phyloP scores from a whole-genome alignment of 2,329 filamentous ascomycete genomes.

The Xylaria sp. region DNA sequence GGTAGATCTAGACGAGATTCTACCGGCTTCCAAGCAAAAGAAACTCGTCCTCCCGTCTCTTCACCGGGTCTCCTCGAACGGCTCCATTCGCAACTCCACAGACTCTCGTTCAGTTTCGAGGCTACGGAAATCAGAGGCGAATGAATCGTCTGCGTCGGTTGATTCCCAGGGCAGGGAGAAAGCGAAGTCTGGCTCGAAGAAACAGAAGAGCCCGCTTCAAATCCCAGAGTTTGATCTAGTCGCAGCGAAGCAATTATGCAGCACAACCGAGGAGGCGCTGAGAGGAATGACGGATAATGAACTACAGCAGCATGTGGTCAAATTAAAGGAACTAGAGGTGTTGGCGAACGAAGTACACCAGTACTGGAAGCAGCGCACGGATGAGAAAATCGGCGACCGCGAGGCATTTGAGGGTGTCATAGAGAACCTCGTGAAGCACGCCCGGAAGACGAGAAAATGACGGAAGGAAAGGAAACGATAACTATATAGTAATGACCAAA shows the following conservation, averaged over 20 bases:
- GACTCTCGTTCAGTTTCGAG: constrained; percentile 48
- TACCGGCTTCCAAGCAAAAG: constrained; percentile 96
- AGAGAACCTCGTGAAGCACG: constrained; percentile 91
- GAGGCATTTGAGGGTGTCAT: constrained; percentile 96
- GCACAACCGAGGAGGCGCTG: constrained; percentile 78
- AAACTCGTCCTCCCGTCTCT: constrained; percentile 85
- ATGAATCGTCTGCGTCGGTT: constrained; percentile 53
- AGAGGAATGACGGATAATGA: constrained; percentile 73
- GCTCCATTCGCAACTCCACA: constrained; percentile 50
- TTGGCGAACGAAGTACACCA: constrained; percentile 72
- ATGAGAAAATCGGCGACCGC: constrained; percentile 82
- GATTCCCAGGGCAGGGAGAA: constrained; percentile 53
- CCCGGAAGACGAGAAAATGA: constrained; percentile 75
- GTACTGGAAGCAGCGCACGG: constrained; percentile 81
- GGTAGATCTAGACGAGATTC: constrained; percentile 93
- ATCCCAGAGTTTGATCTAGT: constrained; percentile 75
- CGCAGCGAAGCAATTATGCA: constrained; percentile 70
- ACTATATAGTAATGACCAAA: constrained; percentile 10
- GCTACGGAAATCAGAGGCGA: constrained; percentile 43
- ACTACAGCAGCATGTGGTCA: constrained; percentile 63
- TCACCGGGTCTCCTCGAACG: constrained; percentile 42
- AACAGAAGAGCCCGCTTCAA: constrained; percentile 55
- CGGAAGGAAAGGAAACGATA: constrained; percentile 34
- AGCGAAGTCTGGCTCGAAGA: constrained; percentile 35
- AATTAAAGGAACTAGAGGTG: constrained; percentile 63